phyloP scores from a whole-genome alignment of 1,139 yeast species.

The Geotrichum bryndzae region DNA sequence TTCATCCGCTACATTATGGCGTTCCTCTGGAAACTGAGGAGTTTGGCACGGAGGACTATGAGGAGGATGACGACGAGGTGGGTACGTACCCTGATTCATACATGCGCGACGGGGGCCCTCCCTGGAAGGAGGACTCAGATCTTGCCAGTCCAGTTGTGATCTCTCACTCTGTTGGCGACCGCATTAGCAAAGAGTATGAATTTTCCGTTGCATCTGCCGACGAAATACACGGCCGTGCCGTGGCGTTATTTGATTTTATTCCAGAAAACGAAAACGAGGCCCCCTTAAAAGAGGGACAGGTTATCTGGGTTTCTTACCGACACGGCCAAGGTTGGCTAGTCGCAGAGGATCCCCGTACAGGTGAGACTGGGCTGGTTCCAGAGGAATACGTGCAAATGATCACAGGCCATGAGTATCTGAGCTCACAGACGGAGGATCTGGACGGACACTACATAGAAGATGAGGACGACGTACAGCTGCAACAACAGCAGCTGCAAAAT shows the following conservation, averaged over 20 bases:
- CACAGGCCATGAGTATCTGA: constrained; percentile 5
- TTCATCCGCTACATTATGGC: constrained; percentile 65
- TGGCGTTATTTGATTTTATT: constrained; percentile 80
- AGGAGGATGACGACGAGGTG: neutral
- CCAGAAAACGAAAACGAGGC: constrained; percentile 96
- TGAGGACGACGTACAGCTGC: neutral
- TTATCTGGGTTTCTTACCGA: constrained; percentile 77
- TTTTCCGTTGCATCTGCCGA: constrained; percentile 34
- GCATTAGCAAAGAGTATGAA: constrained; percentile 31
- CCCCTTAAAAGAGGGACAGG: constrained; percentile 70
- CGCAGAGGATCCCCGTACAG: constrained; percentile 73
- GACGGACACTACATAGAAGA: neutral
- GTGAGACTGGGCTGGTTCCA: constrained; percentile 90
- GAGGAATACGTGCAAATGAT: constrained; percentile 78
- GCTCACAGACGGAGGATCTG: neutral
- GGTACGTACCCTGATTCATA: constrained; percentile 15
- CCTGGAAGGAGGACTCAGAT: constrained; percentile 34
- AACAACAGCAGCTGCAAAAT: neutral
- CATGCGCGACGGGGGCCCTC: constrained; percentile 31
- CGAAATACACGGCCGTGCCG: constrained; percentile 55
- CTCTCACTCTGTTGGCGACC: constrained; percentile 29
- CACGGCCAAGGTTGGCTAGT: constrained; percentile 99
- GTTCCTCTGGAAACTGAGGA: constrained; percentile 23
- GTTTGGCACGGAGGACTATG: neutral
- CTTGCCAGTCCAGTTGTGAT: constrained; percentile 27